Percentiles rank a stretch among this genome's conserved stretches.
Conservation (phyloP, 495 filamentous ascomycete genomes). For the Trichoderma gamsii region DNA sequence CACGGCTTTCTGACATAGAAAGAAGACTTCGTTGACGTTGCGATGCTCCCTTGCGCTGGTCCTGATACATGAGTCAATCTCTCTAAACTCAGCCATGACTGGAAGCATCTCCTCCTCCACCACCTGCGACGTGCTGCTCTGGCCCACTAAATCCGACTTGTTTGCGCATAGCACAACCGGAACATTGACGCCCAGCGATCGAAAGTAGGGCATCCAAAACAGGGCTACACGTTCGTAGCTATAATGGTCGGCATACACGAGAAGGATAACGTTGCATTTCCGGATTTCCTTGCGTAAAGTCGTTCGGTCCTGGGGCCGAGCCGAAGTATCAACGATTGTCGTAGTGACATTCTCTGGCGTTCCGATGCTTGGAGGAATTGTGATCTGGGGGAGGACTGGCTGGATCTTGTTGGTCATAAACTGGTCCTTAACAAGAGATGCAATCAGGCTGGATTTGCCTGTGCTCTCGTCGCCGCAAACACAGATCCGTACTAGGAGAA, state of each 20-base stretch:
- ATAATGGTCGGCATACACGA: conserved; percentile 97
- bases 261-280: conserved; percentile 92
- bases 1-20: conserved; percentile 96
- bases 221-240: conserved; percentile 96
- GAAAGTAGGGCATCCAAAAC: conserved; percentile 97
- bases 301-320: conserved; percentile 84
- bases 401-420: conserved; percentile 93
- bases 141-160: conserved; percentile 75
- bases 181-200: conserved; percentile 95
- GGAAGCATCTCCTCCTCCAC: conserved; percentile 97
- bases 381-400: conserved; percentile 86
- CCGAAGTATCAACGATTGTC: conserved; percentile 93
- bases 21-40: conserved; percentile 96
- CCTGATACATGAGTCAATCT: conserved; percentile 95
- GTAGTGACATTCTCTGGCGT: conserved; percentile 94
- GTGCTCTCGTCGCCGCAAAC: conserved; percentile 90
- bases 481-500: conserved; percentile 72
- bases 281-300: conserved; percentile 88
- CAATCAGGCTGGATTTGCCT: conserved; percentile 66
- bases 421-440: conserved; percentile 83
- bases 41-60: conserved; percentile 90
- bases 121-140: conserved; percentile 64
- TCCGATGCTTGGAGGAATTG: conserved; percentile 78
- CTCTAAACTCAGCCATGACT: conserved; percentile 97
- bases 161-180: conserved; percentile 95